Conservation (phyloP, 1,284 basidiomycete genomes). For the Xanthoconium separans region DNA sequence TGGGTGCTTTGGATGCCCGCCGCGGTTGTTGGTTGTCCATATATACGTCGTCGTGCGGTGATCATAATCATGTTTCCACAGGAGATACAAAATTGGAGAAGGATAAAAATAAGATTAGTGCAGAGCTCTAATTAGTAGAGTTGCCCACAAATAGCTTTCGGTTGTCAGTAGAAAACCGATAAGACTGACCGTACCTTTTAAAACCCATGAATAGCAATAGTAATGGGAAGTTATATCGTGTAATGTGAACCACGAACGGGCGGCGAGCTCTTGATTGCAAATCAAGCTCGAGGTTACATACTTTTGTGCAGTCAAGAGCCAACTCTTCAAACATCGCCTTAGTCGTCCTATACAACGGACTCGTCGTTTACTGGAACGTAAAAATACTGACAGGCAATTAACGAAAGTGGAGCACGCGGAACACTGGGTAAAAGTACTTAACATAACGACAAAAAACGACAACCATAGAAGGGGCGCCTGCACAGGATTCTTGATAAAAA, state of each 20-base stretch:
- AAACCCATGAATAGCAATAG: too few species aligned
- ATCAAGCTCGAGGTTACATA: too few species aligned
- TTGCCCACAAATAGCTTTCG: neutral
- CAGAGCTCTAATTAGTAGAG: neutral
- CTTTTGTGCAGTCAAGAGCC: too few species aligned
- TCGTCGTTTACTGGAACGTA: constrained; percentile 1
- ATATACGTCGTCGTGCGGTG: constrained; percentile 8
- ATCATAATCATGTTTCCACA: neutral
- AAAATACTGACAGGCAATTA: constrained; percentile 10
- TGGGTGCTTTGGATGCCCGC: neutral
- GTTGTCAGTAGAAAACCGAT: constrained; percentile 2
- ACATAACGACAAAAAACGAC: constrained; percentile 7
- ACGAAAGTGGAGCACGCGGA: constrained; percentile 6
- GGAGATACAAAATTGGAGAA: neutral
- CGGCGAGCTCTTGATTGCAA: too few species aligned
- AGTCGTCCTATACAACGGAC: neutral
- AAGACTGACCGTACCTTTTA: neutral
- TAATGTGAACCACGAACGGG: too few species aligned
- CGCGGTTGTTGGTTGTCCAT: neutral
- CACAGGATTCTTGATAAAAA: neutral
- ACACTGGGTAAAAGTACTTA: neutral
- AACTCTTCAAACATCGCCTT: too few species aligned
- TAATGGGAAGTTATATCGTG: too few species aligned
- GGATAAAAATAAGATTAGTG: constrained; percentile 3
- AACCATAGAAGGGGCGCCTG: neutral